These are phyloP conservation scores for Solanum piurae DNA, from an alignment of 257 asterid species.

Conservation along the genomic window DNA sequence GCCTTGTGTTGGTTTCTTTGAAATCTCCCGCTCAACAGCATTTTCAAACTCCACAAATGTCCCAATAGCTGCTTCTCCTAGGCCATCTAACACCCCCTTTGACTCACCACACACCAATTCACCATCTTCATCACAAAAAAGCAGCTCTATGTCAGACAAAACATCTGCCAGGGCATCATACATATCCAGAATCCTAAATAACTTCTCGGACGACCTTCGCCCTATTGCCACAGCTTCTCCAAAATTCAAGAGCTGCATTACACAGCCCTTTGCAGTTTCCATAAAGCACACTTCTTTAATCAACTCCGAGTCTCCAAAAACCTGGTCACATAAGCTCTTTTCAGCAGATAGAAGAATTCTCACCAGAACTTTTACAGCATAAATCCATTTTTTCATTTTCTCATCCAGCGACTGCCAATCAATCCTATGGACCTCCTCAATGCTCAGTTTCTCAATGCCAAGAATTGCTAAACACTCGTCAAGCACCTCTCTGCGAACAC, in stretches of 20 bases:
- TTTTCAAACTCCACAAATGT: constrained; percentile 87
- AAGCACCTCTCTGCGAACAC: constrained; percentile 75
- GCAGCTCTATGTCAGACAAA: constrained; percentile 45
- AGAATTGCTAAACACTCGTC: constrained; percentile 74
- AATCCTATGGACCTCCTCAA: constrained; percentile 94
- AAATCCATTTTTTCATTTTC: constrained; percentile 92
- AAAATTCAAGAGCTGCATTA: constrained; percentile 89
- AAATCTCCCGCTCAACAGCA: constrained; percentile 82
- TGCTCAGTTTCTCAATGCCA: constrained; percentile 81
- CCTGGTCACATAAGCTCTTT: constrained; percentile 65
- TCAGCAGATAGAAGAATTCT: constrained; percentile 61
- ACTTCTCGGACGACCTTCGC: constrained; percentile 70
- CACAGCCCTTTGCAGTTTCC: constrained; percentile 82
- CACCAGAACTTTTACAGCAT: constrained; percentile 63
- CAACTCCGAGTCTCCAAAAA: constrained; percentile 63
- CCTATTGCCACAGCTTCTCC: constrained; percentile 96
- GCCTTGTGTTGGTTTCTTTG: constrained; percentile 62
- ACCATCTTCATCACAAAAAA: constrained; percentile 66
- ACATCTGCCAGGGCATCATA: constrained; percentile 67
- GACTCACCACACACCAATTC: constrained; percentile 83
- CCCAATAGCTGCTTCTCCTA: constrained; percentile 86
- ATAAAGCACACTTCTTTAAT: constrained; percentile 77
- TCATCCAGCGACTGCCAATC: constrained; percentile 73
- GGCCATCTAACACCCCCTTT: constrained; percentile 58
- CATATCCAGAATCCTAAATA: constrained; percentile 88